phyloP scores from a whole-genome alignment of 345 rosid species.

The Populus ilicifolia region DNA sequence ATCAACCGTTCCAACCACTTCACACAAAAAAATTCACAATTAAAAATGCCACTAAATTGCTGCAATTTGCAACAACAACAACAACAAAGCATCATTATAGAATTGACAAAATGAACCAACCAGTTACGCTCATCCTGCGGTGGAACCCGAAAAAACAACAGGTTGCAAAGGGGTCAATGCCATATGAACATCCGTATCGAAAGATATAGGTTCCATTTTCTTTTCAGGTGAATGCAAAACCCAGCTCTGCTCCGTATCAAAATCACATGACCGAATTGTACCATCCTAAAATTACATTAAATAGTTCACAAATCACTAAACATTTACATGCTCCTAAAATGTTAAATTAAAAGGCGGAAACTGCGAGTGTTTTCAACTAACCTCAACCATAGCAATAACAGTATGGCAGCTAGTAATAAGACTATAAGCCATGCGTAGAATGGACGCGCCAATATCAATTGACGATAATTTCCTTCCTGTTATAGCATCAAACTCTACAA shows the following conservation, averaged over 20 bases:
- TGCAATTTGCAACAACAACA: neutral
- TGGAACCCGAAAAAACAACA: conserved; percentile 93
- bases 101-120: conserved; percentile 31
- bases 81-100: neutral
- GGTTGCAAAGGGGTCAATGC: conserved; percentile 95
- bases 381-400: conserved; percentile 83
- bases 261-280: conserved; percentile 89
- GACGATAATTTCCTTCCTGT: conserved; percentile 86
- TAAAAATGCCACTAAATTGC: neutral
- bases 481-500: conserved; percentile 81
- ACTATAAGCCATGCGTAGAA: conserved; percentile 79
- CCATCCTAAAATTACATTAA: conserved; percentile 57
- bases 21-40: conserved; percentile 21
- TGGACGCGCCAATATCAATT: conserved; percentile 72
- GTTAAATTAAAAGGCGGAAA: neutral
- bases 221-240: conserved; percentile 95
- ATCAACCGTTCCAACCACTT: conserved; percentile 97
- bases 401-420: conserved; percentile 71
- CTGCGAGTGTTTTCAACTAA: conserved; percentile 13
- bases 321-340: neutral
- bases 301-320: neutral
- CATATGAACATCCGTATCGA: conserved; percentile 83
- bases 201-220: conserved; percentile 66
- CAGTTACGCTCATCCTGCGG: conserved; percentile 91
- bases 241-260: conserved; percentile 86